Evolutionary conservation across 2,329 filamentous ascomycete genomes (phyloP), one percentile per base, ranked within the genome.

Genomic region (Pyrenochaeta sp.): DNA sequence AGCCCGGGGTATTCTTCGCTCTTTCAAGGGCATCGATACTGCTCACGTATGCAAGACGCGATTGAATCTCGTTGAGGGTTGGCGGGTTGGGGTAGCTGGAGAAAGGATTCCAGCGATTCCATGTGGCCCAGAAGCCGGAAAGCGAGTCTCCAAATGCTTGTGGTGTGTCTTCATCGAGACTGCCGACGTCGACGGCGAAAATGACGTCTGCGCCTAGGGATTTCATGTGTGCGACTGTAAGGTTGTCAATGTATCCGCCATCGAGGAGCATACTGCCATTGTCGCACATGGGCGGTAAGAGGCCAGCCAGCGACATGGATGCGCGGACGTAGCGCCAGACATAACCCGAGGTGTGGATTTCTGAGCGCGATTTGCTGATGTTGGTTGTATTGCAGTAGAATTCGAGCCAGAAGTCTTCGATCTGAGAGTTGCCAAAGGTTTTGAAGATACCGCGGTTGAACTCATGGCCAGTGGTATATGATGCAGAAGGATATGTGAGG

Each of bases 301-400:
- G 79, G 2, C 96, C 95, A 0, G 95, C 95, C 3, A 99, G 84
- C 1, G 93, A 96, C 95, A 99, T 99, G 10, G 92, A 97, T 0
- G 95, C 95, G 40, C 95, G 86, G 20, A 99, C 91, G 68, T 99
- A 99, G 36, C 96, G 87, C 95, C 95, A 99, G 0, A 95, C 94
- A 69, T 99, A 99, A 12, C 95, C 95, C 56, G 90, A 95, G 0
- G 92, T 97, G 76, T 99, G 95, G 62, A 96, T 93, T 73, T 99
- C 95, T 2, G 87, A 87, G 17, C 94, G 86, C 56, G 90, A 95
- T 75, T 96, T 96, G 79, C 90, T 96, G 77, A 99, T 98, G 75
- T 98, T 99, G 32, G 96, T 99, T 0, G 95, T 98, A 77, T 99
- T 99, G 83, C 96, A 99, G 79, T 99, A 99, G 74, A 92, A 99